Base-by-base conservation (phyloP, 345 rosid genomes). In the Nasturtium officinale region DNA sequence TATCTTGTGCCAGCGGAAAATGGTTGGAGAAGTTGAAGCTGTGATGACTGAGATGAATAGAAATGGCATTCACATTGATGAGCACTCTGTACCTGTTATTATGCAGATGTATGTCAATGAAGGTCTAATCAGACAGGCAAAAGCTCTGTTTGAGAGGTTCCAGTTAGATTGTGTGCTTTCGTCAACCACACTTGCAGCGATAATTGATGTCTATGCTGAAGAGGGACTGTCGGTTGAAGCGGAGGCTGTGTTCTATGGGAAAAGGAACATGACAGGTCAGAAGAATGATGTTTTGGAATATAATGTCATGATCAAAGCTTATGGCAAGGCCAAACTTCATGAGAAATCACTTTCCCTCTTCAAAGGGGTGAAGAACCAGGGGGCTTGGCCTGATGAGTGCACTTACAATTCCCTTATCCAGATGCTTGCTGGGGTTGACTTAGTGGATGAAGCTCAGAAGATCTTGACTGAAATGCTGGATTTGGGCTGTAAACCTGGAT, bases 281-380 rank as follows among this genome's bases (percentile, higher is more conserved):
- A 85, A 81, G 79, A 88, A 81, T 65, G 87, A 81, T 78, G 83
- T 89, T 72, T 46, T 84, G 77, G 96, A 90, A 57, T 90, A 87
- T 42, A 90, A 93, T 65, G 93, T 89, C 62, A 87, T 90, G 98
- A 68, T 93, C 73, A 93, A 90, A 83, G 96, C 94, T 65, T 93
- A 86, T 79, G 98, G 98, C n/a, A 93, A 74, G 81, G 92, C 84
- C 2, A 85, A 80, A 59, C 85, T 87, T 79, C 87, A 86, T 60
- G 97, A 90, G 75, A 86, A 93, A 84, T 96, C 98, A 28, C 77
- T 84, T 73, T 87, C 85, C 66, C 84, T 93, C 64, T 86, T 87
- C 77, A 89, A 82, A 76, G 81, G 60, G 75, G 90, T 93, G 98
- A 93, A 87, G 83, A 85, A 87, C 16, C 88, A 83, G 15, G 98